Percentiles rank a stretch among this genome's conserved stretches.
phyloP scores from a whole-genome alignment of 192 early-diverging fungal species.

The Jimgerdemannia flammicorona region DNA sequence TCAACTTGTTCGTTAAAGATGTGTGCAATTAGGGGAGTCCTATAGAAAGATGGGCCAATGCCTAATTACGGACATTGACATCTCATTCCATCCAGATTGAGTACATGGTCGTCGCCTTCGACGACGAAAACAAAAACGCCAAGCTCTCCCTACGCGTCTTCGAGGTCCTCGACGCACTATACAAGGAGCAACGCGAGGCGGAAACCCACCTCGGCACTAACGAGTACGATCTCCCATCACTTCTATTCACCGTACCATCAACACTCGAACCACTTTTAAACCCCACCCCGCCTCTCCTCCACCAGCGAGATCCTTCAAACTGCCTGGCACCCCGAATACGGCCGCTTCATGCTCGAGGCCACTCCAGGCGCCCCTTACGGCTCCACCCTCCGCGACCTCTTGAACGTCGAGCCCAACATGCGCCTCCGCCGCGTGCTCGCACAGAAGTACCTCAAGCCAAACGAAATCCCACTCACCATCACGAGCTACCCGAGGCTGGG shows the following conservation, averaged over 20 bases:
- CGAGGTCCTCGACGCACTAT: constrained; percentile 70
- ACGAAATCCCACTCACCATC: constrained; percentile 78
- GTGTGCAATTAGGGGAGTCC: background rate
- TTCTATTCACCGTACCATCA: constrained; percentile 8
- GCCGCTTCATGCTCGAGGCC: constrained; percentile 95
- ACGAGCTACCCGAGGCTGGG: constrained; percentile 93
- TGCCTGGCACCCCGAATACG: constrained; percentile 96
- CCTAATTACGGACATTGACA: too few species aligned
- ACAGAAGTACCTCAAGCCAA: constrained; percentile 47
- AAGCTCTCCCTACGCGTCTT: constrained; percentile 77
- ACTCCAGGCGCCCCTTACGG: constrained; percentile 93
- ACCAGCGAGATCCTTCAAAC: constrained; percentile 32
- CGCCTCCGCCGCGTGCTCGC: constrained; percentile 69
- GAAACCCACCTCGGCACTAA: constrained; percentile 27
- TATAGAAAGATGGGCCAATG: too few species aligned
- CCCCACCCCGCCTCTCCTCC: background rate
- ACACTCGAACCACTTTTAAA: constrained; percentile 2
- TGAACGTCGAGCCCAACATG: constrained; percentile 91
- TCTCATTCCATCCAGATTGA: constrained; percentile 61
- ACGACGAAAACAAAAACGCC: constrained; percentile 67
- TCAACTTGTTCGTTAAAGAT: background rate
- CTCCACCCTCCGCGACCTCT: constrained; percentile 70
- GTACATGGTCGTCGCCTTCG: constrained; percentile 84
- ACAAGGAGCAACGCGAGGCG: constrained; percentile 67
- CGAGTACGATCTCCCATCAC: constrained; percentile 8